phyloP scores from a whole-genome alignment of 2,329 filamentous ascomycete genomes.

The Ceratocystis destructans region DNA sequence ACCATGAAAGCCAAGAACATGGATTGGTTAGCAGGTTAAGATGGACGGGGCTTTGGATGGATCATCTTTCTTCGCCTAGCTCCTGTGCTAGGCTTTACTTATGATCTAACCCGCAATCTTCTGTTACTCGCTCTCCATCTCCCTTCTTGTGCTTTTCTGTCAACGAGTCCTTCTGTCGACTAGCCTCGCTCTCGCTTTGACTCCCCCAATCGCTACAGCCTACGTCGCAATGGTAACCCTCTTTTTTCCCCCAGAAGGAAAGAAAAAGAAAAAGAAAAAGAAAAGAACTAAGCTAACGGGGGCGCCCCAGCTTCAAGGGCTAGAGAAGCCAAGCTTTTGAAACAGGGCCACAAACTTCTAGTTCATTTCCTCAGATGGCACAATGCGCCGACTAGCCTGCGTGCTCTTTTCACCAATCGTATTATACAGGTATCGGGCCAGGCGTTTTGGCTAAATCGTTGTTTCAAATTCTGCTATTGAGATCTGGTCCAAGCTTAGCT shows the following conservation, averaged over 20 bases:
- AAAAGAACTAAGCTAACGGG: no score
- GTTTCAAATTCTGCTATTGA: background rate
- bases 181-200: background rate
- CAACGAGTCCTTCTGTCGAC: background rate
- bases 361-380: conserved; percentile 7
- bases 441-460: background rate
- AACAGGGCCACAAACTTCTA: conserved; percentile 7
- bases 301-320: background rate
- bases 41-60: background rate
- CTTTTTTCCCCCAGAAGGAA: background rate
- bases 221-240: background rate
- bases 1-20: background rate
- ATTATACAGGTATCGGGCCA: background rate
- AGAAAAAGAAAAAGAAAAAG: no score
- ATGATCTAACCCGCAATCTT: background rate
- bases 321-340: background rate
- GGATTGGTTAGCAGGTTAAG: background rate
- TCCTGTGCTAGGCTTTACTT: background rate
- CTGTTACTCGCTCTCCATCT: background rate
- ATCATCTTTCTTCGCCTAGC: background rate
- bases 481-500: background rate
- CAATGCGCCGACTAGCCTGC: background rate
- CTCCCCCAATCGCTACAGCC: background rate
- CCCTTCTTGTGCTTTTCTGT: background rate
- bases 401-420: background rate